A percentile compares a stretch with the other conserved stretches of the same genome.
Conservation (phyloP, 2,329 filamentous ascomycete genomes). For the Fusarium beomiforme region DNA sequence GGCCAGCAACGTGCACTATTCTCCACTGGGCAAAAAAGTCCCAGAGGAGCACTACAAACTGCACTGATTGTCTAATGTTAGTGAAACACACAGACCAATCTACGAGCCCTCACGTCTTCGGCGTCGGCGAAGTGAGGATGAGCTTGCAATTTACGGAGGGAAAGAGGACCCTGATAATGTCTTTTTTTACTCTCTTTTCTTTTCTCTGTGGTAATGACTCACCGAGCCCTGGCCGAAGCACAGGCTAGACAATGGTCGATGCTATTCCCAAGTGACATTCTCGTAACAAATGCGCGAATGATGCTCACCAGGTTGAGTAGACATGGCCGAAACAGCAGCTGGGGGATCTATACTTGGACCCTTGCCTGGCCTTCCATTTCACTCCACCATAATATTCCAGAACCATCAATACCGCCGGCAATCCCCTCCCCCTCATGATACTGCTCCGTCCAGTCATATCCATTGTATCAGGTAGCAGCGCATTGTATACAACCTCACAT, state of each 20-base stretch:
- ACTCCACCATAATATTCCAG: constrained; percentile 6
- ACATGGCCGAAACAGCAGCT: neutral
- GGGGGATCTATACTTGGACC: neutral
- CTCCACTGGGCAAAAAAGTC: constrained; percentile 7
- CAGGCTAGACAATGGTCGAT: constrained; percentile 6
- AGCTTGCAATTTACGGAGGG: neutral
- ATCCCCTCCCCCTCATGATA: constrained; percentile 14
- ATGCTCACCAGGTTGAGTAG: neutral
- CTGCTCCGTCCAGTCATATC: neutral
- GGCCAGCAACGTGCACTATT: neutral
- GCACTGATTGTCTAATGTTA: constrained; percentile 7
- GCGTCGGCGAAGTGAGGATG: constrained; percentile 40
- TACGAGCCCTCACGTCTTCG: constrained; percentile 40
- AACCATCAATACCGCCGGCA: constrained; percentile 24
- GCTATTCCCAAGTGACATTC: neutral
- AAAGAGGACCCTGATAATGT: constrained; percentile 12
- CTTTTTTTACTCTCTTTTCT: neutral
- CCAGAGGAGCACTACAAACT: neutral
- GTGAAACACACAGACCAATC: constrained; percentile 41
- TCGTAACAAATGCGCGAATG: neutral
- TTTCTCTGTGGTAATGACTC: constrained; percentile 9
- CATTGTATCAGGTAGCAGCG: constrained; percentile 32
- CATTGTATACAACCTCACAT: constrained; percentile 17
- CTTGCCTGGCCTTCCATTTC: neutral
- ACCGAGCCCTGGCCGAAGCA: constrained; percentile 7